Evolutionary conservation across 257 asterid species (phyloP).

Genomic region (Jacaranda mimosifolia): DNA sequence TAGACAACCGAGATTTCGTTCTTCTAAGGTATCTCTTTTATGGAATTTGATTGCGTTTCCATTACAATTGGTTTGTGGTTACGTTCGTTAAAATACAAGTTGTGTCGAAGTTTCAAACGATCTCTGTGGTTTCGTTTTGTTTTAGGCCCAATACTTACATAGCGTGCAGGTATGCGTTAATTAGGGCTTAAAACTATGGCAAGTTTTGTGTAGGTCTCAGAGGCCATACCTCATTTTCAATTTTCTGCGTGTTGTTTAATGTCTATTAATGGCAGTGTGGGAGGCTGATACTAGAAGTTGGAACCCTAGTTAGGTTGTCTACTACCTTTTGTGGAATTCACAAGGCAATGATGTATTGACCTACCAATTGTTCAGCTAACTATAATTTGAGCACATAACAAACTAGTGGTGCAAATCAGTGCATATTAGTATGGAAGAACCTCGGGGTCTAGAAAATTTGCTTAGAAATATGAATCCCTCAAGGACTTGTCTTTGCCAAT

Average conservation of each 20-base stretch:
- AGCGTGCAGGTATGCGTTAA: background rate
- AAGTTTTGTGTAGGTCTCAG: background rate
- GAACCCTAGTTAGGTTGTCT: background rate
- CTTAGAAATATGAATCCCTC: no score
- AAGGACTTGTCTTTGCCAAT: background rate
- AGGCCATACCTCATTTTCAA: background rate
- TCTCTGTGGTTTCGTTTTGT: background rate
- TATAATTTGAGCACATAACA: no score
- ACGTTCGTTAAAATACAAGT: background rate
- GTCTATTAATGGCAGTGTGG: background rate
- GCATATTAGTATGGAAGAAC: background rate
- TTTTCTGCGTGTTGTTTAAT: conserved; percentile 8
- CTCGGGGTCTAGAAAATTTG: background rate
- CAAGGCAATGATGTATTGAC: no score
- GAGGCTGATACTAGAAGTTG: background rate
- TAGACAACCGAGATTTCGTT: background rate
- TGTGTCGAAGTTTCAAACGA: background rate
- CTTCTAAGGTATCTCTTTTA: conserved; percentile 17
- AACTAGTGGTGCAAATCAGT: background rate
- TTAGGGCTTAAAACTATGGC: conserved; percentile 9
- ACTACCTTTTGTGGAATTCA: no score
- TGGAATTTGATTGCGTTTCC: conserved; percentile 7
- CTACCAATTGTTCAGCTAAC: no score
- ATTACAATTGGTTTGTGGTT: background rate
- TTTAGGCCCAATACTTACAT: background rate